These are phyloP conservation scores for Cercospora berteroae DNA, from an alignment of 2,329 filamentous ascomycete species.

Conservation along the genomic window DNA sequence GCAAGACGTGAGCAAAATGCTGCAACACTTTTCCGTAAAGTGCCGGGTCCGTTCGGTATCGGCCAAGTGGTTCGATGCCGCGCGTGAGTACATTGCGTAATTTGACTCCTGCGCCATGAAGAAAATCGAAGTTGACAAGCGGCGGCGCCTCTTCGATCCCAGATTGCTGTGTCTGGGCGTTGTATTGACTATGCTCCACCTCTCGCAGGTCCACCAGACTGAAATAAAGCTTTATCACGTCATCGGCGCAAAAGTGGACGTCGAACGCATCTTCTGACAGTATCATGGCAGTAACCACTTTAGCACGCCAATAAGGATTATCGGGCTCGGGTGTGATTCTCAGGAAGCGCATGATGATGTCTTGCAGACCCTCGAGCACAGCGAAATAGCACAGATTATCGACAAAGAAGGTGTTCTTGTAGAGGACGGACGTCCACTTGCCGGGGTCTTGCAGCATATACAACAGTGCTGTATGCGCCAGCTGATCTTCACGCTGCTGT, in stretches of 20 bases:
- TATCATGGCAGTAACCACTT: neutral
- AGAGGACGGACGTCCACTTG: neutral
- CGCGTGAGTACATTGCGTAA: neutral
- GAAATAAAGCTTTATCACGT: neutral
- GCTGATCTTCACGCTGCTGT: neutral
- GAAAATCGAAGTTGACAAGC: too few species aligned
- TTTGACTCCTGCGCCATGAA: neutral
- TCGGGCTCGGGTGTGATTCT: neutral
- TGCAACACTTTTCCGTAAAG: neutral
- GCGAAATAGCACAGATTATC: slow-evolving; percentile 1
- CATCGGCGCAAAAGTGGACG: neutral
- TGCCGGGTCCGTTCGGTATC: neutral
- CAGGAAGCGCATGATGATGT: neutral
- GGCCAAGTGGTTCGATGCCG: neutral
- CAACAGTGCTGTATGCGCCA: neutral
- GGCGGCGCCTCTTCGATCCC: neutral
- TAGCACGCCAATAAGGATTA: neutral
- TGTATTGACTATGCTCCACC: neutral
- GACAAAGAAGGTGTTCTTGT: neutral
- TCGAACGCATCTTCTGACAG: neutral
- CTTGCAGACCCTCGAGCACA: neutral
- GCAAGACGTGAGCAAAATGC: neutral
- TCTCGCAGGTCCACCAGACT: neutral
- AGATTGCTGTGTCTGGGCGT: neutral
- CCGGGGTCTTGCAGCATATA: neutral